Base-by-base conservation (phyloP, 352 stramenopile genomes). In the Globisporangium barbulae region DNA sequence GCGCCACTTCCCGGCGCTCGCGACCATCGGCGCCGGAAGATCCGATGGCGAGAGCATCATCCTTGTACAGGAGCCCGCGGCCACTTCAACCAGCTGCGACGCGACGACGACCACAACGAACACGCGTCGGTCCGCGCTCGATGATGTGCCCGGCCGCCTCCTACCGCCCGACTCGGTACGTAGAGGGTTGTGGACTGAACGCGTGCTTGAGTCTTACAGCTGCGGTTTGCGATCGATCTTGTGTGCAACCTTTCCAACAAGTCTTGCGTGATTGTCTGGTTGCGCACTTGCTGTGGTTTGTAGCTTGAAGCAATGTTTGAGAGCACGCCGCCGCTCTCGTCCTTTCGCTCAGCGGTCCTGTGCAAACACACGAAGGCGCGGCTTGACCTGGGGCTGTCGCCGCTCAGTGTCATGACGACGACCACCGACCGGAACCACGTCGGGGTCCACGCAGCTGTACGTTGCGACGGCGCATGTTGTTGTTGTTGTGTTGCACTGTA, bases 1-100 rank as follows among this genome's bases (percentile, higher is more conserved):
- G 71, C 81, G 83, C 59, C 73, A 89, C 65, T 93, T 93, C 69
- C 81, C 81, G n/a, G 77, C 79, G 61, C 76, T 90, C 39, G 77
- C 76, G 30, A 70, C 71, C 13, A 81, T 89, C 58, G 81, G 76
- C 28, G 57, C 74, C 9, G 78, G 76, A n/a, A 64, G 63, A 28
- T 69, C 76, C 53, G 68, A 88, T 13, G 76, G 72, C 35, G 69
- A 78, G 53, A 89, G 79, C 65, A 86, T 90, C 72, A 83, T 90
- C 31, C 73, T 90, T 31, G 76, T 89, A 30, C 77, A 90, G 66
- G 78, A 90, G 59, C 19, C 53, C 3, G 17, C 48, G 12, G 19
- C 22, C 22, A 33, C 63, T 48, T 64, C 64, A 59, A 62, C 59
- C 13, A 64, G 31, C 57, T 8, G 48, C 35, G 52, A 58, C 28